phyloP scores from a whole-genome alignment of 1,284 basidiomycete species.

The Kwoniella shivajii region DNA sequence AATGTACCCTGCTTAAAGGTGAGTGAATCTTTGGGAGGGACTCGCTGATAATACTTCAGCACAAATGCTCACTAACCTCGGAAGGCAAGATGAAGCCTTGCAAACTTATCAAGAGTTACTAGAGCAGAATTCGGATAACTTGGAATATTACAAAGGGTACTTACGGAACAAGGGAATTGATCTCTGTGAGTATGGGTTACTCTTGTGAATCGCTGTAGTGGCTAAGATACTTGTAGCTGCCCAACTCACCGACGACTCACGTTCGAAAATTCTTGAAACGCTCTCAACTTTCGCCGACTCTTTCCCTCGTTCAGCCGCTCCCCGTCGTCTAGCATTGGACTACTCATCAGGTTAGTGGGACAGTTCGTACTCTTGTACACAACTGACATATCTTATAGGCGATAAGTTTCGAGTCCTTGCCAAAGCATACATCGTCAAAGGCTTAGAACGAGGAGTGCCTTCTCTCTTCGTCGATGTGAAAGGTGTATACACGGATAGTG shows the following conservation, averaged over 20 bases:
- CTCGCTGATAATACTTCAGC: slow-evolving; percentile 19
- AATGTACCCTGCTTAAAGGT: slow-evolving; percentile 75
- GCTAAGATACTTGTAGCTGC: not conserved
- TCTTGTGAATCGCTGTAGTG: not conserved
- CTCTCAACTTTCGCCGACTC: slow-evolving; percentile 65
- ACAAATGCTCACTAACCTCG: slow-evolving; percentile 65
- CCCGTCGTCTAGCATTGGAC: slow-evolving; percentile 70
- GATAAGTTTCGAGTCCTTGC: slow-evolving; percentile 69
- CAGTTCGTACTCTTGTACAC: too few relatives aligned
- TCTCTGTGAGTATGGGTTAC: slow-evolving; percentile 59
- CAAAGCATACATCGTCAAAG: slow-evolving; percentile 69
- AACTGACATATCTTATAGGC: slow-evolving; percentile 48
- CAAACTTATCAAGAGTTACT: slow-evolving; percentile 78
- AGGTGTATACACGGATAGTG: slow-evolving; percentile 68
- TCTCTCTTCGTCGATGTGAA: slow-evolving; percentile 95
- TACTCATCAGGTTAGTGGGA: slow-evolving; percentile 61
- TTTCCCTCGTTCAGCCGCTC: slow-evolving; percentile 70
- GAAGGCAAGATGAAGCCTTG: slow-evolving; percentile 67
- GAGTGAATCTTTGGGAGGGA: slow-evolving; percentile 15
- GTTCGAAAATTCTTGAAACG: slow-evolving; percentile 61
- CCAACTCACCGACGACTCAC: slow-evolving; percentile 51
- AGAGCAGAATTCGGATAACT: slow-evolving; percentile 81
- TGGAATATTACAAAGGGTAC: slow-evolving; percentile 77
- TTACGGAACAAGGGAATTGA: slow-evolving; percentile 68
- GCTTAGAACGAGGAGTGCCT: slow-evolving; percentile 83